Evolutionary conservation across 371 early-diverging fungal genomes (phyloP), one percentile per base, ranked within the genome.

Genomic region (Rhizopus stolonifer): DNA sequence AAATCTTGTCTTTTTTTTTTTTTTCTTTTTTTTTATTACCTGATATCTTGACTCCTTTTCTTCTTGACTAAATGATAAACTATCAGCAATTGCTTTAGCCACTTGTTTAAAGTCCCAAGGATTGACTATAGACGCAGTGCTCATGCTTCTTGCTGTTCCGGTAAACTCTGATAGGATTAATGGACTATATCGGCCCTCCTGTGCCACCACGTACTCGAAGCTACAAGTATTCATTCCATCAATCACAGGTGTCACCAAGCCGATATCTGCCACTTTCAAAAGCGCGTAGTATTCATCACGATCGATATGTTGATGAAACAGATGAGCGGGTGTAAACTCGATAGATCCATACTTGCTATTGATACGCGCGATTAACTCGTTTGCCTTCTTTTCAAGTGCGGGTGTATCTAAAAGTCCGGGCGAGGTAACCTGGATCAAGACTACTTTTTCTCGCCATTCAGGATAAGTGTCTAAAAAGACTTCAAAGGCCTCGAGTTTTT

Each of bases 201-300:
- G 98, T 74, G 96, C 98, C 25, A 98, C 87, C 38, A 99, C 85
- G 72, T 92, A 99, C 71, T 99, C 99, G 54, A 98, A 91, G 36
- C 94, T 90, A 0, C 96, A 95, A 5, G 99, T 89, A 72, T 99
- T 99, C 99, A 99, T 99, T 31, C 99, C 99, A 65, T 99, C 99
- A 19, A 96, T 84, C 14, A 99, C 78, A 29, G 93, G 88, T 5
- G 99, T 99, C 45, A 99, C 93, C 18, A 99, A 65, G n/a, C 93
- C 93, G 11, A 92, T 88, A 71, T 99, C 99, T 21, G 98, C 98
- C 2, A 93, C 83, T 17, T 89, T 82, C 32, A 99, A 81, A n/a
- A 99, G 74, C 0, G 99, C 99, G 60, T 91, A 91, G 57, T 99
- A 95, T 61, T 99, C 99, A 61, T 90, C 91, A 36, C 88, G 87